Base-by-base conservation (phyloP, 495 filamentous ascomycete genomes). In the Penicillium arizonense region DNA sequence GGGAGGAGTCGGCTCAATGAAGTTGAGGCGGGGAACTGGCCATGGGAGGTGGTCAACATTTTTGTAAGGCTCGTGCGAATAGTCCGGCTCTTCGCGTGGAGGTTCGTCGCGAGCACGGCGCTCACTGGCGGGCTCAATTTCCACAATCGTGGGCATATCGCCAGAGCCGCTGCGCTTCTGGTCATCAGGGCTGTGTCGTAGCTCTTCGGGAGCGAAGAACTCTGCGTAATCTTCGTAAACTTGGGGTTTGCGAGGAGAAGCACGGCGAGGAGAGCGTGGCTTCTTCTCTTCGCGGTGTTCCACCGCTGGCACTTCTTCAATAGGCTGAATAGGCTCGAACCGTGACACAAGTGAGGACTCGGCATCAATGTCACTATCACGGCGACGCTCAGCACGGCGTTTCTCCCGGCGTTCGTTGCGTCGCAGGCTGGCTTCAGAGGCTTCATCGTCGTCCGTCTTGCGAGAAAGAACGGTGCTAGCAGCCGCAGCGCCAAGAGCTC, bases 1-100 rank as follows among this genome's bases (percentile, higher is more conserved):
- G 18, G 77, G 77, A 35, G 80, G 80, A 13, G 80, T 82, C 20
- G 80, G 78, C 26, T 75, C 63, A 39, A 79, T 78, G 26, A 80
- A 65, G 21, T 68, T 76, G 9, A 83, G 62, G 5, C 46, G 53
- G 14, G 79, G 77, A 34, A 82, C 71, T 21, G 65, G 62, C 77
- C 79, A 81, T n/a, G 78, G 77, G 6, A 77, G 60, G 20, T 44
- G 55, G n/a, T 64, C 55, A 7, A 47, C 52, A 18, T 61, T 53
- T 28, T 71, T 61, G 53, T 68, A 67, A 13, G 61, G 64, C 35
- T 74, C 65, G 43, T 51, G 58, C 13, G 57, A 52, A 40, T 57
- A 62, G 13, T 55, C 52, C 8, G 43, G 42, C 21, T 64, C 47
- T 8, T 52, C 44, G 7, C 56, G 55, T 4, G 33, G 42, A 12